phyloP scores from a whole-genome alignment of 2,329 filamentous ascomycete species.

The Aspergillus persii region DNA sequence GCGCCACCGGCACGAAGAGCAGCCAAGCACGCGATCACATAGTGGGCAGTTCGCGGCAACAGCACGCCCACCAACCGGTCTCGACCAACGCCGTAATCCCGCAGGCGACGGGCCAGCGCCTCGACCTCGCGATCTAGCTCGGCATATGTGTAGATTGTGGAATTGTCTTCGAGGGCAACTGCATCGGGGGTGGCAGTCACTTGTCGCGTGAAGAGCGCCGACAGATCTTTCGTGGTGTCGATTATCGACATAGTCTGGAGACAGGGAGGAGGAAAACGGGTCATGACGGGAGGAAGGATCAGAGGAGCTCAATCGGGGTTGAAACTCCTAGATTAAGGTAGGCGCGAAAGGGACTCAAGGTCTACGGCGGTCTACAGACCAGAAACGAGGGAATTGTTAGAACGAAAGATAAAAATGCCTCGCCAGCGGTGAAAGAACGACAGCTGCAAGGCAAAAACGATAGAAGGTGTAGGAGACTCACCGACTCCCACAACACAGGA shows the following conservation, averaged over 20 bases:
- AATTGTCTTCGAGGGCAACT: slow-evolving; percentile 70
- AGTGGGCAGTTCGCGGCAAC: slow-evolving; percentile 71
- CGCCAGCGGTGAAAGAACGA: not conserved
- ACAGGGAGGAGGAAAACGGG: not conserved
- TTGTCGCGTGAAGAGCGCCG: slow-evolving; percentile 69
- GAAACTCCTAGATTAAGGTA: not conserved
- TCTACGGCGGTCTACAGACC: not conserved
- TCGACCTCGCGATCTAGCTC: slow-evolving; percentile 68
- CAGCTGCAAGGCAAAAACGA: not conserved
- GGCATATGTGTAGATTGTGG: slow-evolving; percentile 65
- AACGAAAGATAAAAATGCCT: not conserved
- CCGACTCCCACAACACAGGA: not conserved
- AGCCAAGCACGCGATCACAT: slow-evolving; percentile 75
- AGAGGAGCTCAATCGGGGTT: not conserved
- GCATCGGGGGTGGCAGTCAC: slow-evolving; percentile 66
- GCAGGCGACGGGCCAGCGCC: slow-evolving; percentile 63
- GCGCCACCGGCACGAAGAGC: slow-evolving; percentile 76
- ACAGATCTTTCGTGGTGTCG: slow-evolving; percentile 69
- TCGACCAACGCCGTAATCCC: slow-evolving; percentile 65
- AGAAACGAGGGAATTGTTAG: not conserved
- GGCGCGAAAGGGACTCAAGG: not conserved
- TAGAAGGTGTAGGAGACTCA: not conserved
- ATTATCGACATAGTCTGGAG: slow-evolving; percentile 58
- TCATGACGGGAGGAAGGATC: not conserved
- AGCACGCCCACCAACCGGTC: slow-evolving; percentile 74